phyloP scores from a whole-genome alignment of 2,329 filamentous ascomycete genomes.

The Pseudocercospora pini-densiflorae region DNA sequence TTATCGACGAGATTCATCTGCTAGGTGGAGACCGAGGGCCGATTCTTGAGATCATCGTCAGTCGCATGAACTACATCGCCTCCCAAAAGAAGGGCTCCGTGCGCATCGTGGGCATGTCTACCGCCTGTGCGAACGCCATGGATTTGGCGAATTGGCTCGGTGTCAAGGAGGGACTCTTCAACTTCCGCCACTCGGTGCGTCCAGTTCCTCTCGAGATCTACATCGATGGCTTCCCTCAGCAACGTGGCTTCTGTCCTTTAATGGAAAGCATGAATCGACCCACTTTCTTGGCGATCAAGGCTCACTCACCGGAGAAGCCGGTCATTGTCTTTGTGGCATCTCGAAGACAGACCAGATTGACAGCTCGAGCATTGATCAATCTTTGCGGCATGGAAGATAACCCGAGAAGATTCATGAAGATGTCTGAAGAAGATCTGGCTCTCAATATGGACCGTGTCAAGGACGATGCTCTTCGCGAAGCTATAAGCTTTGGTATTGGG shows the following conservation, averaged over 20 bases:
- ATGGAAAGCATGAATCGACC: constrained; percentile 99
- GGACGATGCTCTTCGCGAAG: constrained; percentile 88
- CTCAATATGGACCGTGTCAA: constrained; percentile 88
- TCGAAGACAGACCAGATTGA: constrained; percentile 89
- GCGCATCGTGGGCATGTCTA: constrained; percentile 96
- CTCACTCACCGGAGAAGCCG: constrained; percentile 92
- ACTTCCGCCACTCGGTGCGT: constrained; percentile 95
- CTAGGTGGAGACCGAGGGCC: constrained; percentile 96
- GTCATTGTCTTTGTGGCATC: constrained; percentile 99
- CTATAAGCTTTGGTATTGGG: constrained; percentile 96
- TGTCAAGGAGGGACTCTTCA: constrained; percentile 93
- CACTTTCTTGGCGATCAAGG: constrained; percentile 95
- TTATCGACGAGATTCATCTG: constrained; percentile 98
- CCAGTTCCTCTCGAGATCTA: constrained; percentile 95
- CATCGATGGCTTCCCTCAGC: constrained; percentile 96
- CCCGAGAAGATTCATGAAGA: constrained; percentile 86
- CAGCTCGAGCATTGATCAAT: constrained; percentile 95
- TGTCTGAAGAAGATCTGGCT: constrained; percentile 93
- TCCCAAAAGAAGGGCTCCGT: constrained; percentile 90
- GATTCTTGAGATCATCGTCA: constrained; percentile 95
- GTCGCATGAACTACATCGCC: constrained; percentile 97
- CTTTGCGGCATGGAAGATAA: constrained; percentile 99
- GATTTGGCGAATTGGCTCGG: constrained; percentile 97
- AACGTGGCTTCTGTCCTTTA: constrained; percentile 91
- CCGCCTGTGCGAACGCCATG: constrained; percentile 92